Base-by-base conservation (phyloP, 108 stramenopile genomes). In the Fistulifera solaris region DNA sequence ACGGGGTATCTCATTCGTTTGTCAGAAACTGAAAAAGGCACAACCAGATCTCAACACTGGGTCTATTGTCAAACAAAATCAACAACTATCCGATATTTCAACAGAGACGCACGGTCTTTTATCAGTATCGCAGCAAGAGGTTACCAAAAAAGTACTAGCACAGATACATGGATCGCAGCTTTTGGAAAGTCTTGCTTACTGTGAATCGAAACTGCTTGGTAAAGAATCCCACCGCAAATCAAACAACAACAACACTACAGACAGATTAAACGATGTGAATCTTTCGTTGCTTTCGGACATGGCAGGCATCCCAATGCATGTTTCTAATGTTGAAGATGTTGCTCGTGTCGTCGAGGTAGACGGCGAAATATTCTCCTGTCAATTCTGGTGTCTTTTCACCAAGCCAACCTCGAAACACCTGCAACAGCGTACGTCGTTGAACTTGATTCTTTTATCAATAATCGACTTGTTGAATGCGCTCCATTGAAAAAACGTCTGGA, bases 381-480 rank as follows among this genome's bases (percentile, higher is more conserved):
- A 35, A 8, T 35, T 35, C 31, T 35, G 31, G 31, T 35, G 31
- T 8, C 8, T 35, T 6, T 35, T 35, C 8, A 35, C 31, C 6
- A 35, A 35, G 31, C 31, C 31, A 6, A 6, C 31, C 31, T 35
- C 31, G 6, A 35, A 35, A 8, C 31, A 35, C 6, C 31, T 35
- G 6, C 31, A 35, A 35, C 31, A 35, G 31, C 31, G 31, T 8
- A 8, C 31, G 8, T 35, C 31, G 8, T 35, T 35, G 31, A 35
- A 35, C 8, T 95, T 94, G 25, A 66, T 97, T 24, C 67, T 99
- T 99, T 99, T 75, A 69, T 96, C 63, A 99, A 99, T 69, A 64
- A 93, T 58, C 89, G 98, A 41, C 63, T 90, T 26, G 93, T 96
- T 13, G 86, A 92, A 41, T 78, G 70, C 54, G 28, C 78, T 11